Conservation (phyloP, 192 early-diverging fungal genomes). For the Coemansia sp. region DNA sequence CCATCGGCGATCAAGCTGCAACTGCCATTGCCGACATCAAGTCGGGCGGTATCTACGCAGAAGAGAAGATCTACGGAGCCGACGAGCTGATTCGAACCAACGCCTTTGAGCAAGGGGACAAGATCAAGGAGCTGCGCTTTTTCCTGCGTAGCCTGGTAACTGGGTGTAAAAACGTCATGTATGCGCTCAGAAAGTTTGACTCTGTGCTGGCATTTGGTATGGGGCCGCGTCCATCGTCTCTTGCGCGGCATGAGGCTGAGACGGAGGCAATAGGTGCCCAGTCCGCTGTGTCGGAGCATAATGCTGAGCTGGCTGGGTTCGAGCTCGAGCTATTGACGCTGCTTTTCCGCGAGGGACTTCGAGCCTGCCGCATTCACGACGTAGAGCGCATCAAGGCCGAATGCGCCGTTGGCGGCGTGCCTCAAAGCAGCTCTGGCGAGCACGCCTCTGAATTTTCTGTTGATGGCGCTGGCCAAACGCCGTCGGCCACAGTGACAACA, state of each 20-base stretch:
- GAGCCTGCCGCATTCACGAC: constrained; percentile 50
- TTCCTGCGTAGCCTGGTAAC: constrained; percentile 87
- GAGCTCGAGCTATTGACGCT: constrained; percentile 45
- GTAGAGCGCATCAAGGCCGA: constrained; percentile 28
- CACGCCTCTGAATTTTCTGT: neutral
- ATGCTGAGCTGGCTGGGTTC: constrained; percentile 43
- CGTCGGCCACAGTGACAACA: neutral
- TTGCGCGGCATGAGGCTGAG: constrained; percentile 3
- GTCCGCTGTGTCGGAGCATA: constrained; percentile 23
- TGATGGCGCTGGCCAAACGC: neutral
- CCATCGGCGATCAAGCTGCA: constrained; percentile 36
- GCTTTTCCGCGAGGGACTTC: constrained; percentile 48
- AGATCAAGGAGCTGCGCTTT: constrained; percentile 70
- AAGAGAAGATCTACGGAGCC: constrained; percentile 39
- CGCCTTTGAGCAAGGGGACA: constrained; percentile 47
- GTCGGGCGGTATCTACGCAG: constrained; percentile 18
- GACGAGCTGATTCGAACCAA: constrained; percentile 47
- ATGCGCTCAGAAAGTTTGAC: constrained; percentile 70
- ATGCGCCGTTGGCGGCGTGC: neutral
- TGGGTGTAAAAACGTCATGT: constrained; percentile 79
- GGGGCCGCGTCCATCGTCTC: constrained; percentile 7
- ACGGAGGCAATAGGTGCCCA: neutral
- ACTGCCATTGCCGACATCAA: constrained; percentile 29
- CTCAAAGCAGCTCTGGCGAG: neutral
- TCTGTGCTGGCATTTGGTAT: constrained; percentile 54